Evolutionary conservation across 352 stramenopile species (phyloP).

Genomic region (Globisporangium irregulare): DNA sequence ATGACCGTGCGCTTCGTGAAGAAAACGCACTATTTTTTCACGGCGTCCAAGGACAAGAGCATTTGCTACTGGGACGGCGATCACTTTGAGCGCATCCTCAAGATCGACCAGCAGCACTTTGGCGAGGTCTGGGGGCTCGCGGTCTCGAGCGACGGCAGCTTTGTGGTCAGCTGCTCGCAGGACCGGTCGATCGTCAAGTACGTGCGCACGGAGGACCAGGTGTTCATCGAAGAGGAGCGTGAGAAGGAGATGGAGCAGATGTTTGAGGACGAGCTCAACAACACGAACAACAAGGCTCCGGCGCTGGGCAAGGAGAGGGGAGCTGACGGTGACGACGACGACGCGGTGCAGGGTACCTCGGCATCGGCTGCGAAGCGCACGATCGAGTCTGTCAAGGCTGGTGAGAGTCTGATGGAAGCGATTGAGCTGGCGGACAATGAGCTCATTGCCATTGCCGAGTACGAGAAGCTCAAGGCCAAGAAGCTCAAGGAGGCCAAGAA

Average conservation of each 20-base stretch:
- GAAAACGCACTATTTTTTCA: slow-evolving; percentile 99
- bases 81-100: slow-evolving; percentile 93
- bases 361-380: slow-evolving; percentile 91
- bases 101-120: slow-evolving; percentile 75
- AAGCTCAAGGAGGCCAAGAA: slow-evolving; percentile 47
- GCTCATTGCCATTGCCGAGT: slow-evolving; percentile 80
- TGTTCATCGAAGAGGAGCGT: slow-evolving; percentile 98
- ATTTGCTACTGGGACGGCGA: slow-evolving; percentile 99
- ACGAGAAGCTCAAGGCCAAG: slow-evolving; percentile 61
- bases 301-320: slow-evolving; percentile 65
- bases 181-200: slow-evolving; percentile 97
- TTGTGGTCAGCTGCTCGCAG: slow-evolving; percentile 94
- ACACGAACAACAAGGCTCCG: slow-evolving; percentile 63
- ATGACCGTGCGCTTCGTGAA: slow-evolving; percentile 95
- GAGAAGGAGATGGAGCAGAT: slow-evolving; percentile 95
- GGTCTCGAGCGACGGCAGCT: slow-evolving; percentile 90
- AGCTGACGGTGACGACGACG: slow-evolving; percentile 34
- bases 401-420: slow-evolving; percentile 93
- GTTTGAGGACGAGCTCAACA: slow-evolving; percentile 92
- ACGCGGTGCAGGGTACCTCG: slow-evolving; percentile 43
- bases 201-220: slow-evolving; percentile 93
- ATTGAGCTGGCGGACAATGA: slow-evolving; percentile 93
- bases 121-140: slow-evolving; percentile 86
- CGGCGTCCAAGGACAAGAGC: slow-evolving; percentile 96
- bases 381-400: slow-evolving; percentile 89